Evolutionary conservation across 1,139 yeast genomes (phyloP).

Genomic region (Debaryomyces singareniensis): DNA sequence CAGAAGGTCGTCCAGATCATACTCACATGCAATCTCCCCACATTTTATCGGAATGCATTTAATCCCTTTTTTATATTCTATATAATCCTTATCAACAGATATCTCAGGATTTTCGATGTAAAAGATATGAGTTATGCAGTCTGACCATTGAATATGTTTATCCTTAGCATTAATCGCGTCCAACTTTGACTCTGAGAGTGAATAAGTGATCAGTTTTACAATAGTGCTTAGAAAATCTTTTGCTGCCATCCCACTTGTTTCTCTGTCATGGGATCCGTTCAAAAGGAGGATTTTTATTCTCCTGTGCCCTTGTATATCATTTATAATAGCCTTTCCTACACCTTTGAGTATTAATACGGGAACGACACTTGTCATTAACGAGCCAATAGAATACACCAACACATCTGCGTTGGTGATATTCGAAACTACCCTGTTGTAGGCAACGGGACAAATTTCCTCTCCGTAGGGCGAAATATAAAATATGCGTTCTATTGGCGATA

Average conservation of each 20-base stretch:
- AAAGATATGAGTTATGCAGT: constrained; percentile 52
- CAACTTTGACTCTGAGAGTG: constrained; percentile 15
- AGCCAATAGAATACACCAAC: constrained; percentile 76
- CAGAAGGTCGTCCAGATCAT: constrained; percentile 34
- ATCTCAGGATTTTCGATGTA: constrained; percentile 45
- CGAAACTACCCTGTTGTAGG: constrained; percentile 57
- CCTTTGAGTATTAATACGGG: constrained; percentile 75
- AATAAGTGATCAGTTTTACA: constrained; percentile 42
- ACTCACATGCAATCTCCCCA: constrained; percentile 18
- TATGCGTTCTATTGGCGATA: constrained; percentile 70
- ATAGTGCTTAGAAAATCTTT: constrained; percentile 50
- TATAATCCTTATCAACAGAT: constrained; percentile 32
- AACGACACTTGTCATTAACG: constrained; percentile 77
- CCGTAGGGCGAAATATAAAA: constrained; percentile 86
- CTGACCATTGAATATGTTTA: constrained; percentile 21
- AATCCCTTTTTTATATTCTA: constrained; percentile 35
- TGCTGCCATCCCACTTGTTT: constrained; percentile 64
- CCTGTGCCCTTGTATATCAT: constrained; percentile 19
- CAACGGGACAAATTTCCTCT: constrained; percentile 76
- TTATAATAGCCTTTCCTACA: constrained; percentile 54
- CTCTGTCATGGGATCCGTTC: constrained; percentile 73
- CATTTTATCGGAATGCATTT: constrained; percentile 40
- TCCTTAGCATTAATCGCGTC: constrained; percentile 5
- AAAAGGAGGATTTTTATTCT: constrained; percentile 48
- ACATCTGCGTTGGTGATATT: constrained; percentile 48